These are phyloP conservation scores for Pythium oligandrum DNA, from an alignment of 352 stramenopile genomes.

Conservation along the genomic window DNA sequence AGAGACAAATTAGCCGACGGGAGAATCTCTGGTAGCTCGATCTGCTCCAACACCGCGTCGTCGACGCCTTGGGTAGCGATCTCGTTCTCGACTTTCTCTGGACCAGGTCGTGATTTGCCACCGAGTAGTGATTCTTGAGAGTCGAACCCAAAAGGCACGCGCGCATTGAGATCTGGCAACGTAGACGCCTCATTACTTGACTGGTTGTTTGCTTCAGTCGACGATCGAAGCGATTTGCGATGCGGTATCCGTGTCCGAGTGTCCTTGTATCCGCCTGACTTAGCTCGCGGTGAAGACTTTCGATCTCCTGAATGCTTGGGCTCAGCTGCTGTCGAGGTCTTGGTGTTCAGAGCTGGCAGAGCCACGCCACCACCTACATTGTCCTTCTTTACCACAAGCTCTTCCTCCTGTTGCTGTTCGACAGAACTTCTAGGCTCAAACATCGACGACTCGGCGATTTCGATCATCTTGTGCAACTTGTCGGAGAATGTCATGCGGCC, in stretches of 20 bases:
- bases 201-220: constrained; percentile 4
- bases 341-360: constrained; percentile 6
- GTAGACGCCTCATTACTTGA: neutral
- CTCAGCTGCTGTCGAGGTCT: constrained; percentile 2
- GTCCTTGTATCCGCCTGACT: constrained; percentile 37
- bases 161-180: constrained; percentile 19
- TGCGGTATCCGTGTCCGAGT: constrained; percentile 14
- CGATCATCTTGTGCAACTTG: constrained; percentile 79
- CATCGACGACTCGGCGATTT: constrained; percentile 70
- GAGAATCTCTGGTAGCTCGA: constrained; percentile 5
- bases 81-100: constrained; percentile 2
- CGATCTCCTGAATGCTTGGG: constrained; percentile 5
- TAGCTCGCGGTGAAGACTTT: constrained; percentile 20
- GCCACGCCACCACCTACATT: constrained; percentile 1
- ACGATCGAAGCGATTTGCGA: constrained; percentile 5
- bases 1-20: neutral
- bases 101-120: constrained; percentile 4
- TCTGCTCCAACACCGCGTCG: constrained; percentile 14
- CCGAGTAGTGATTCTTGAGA: constrained; percentile 4
- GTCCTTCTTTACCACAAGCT: constrained; percentile 1
- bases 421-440: constrained; percentile 26
- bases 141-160: constrained; percentile 24
- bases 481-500: constrained; percentile 68
- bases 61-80: neutral
- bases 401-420: neutral